phyloP scores from a whole-genome alignment of 129 eudicot genomes.

The Cynara cardunculus region DNA sequence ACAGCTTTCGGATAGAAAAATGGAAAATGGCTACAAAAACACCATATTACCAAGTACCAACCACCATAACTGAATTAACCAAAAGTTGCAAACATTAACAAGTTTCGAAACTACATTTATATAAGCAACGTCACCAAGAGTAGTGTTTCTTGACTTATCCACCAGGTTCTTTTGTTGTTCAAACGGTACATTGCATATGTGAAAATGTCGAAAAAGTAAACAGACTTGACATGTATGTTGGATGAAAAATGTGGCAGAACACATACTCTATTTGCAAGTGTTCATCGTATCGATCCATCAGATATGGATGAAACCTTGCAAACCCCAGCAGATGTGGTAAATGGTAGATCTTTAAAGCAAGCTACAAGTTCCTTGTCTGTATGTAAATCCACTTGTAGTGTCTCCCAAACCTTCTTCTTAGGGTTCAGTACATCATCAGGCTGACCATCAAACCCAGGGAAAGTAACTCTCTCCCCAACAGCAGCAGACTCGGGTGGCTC shows the following conservation, averaged over 20 bases:
- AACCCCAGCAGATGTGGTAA: conserved; percentile 86
- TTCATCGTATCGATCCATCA: conserved; percentile 55
- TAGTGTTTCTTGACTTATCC: neutral
- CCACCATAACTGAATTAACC: neutral
- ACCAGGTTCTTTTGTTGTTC: neutral
- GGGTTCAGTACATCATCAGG: conserved; percentile 91
- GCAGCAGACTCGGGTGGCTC: conserved; percentile 74
- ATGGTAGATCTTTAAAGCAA: conserved; percentile 64
- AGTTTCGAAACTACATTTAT: neutral
- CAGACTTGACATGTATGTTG: neutral
- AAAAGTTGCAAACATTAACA: conserved; percentile 4
- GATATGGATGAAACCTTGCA: conserved; percentile 73
- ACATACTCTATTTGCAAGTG: neutral
- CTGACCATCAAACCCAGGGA: conserved; percentile 62
- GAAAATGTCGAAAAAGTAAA: conserved; percentile 8
- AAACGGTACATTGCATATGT: neutral
- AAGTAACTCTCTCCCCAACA: conserved; percentile 68
- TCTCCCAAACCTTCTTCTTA: conserved; percentile 93
- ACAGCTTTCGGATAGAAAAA: too few species aligned
- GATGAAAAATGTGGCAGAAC: neutral
- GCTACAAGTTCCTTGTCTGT: conserved; percentile 70
- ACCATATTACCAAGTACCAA: neutral
- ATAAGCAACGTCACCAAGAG: neutral
- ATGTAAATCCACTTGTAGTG: conserved; percentile 67
- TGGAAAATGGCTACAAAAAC: neutral